Evolutionary conservation across 768 basidiomycete genomes (phyloP).

Genomic region (Suillus fuscotomentosus): DNA sequence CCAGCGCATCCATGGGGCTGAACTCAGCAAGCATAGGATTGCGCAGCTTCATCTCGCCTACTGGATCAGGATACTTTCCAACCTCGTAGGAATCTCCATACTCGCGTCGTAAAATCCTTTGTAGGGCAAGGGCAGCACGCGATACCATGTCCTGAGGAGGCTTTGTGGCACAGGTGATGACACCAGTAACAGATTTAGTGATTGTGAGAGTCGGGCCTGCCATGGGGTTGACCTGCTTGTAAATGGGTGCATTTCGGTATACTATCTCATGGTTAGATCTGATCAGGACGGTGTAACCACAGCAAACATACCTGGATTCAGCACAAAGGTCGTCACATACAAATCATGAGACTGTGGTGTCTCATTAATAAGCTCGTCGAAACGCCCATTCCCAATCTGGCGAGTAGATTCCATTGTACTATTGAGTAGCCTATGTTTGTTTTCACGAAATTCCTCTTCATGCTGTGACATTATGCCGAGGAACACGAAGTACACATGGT

Average conservation of each 20-base stretch:
- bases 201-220: too few species aligned
- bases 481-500: slow-evolving; percentile 24
- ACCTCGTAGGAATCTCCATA: too few species aligned
- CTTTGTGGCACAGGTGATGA: too few species aligned
- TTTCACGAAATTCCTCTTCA: slow-evolving; percentile 11
- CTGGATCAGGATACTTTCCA: too few species aligned
- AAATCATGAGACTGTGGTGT: slow-evolving; percentile 10
- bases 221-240: slow-evolving; percentile 1
- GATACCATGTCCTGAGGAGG: too few species aligned
- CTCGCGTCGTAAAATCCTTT: too few species aligned
- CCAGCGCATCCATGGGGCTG: too few species aligned
- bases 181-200: too few species aligned
- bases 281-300: not conserved
- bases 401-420: slow-evolving; percentile 11
- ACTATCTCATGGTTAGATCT: not conserved
- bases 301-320: slow-evolving; percentile 21
- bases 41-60: too few species aligned
- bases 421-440: not conserved
- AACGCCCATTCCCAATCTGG: slow-evolving; percentile 16
- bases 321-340: slow-evolving; percentile 22
- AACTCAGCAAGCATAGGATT: too few species aligned
- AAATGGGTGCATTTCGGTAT: slow-evolving; percentile 1
- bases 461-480: slow-evolving; percentile 16
- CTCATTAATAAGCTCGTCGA: slow-evolving; percentile 20
- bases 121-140: too few species aligned